Evolutionary conservation across 2,329 filamentous ascomycete genomes (phyloP).

Genomic region (Acrocalymma vagum): DNA sequence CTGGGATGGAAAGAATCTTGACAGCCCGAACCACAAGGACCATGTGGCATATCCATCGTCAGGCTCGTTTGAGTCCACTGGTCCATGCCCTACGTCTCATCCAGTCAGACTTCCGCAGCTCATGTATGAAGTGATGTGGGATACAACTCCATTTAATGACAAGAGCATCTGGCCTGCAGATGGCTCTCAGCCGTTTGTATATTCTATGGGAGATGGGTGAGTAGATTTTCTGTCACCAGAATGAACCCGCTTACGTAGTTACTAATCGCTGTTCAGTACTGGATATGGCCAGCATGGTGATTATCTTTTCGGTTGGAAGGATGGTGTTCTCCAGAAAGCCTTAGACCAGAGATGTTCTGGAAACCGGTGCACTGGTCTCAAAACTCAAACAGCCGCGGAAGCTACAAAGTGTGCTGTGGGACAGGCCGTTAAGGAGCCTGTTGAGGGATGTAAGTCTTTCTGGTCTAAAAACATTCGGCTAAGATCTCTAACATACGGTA

Average conservation of each 20-base stretch:
- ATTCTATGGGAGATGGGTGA: constrained; percentile 49
- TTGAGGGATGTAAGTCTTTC: constrained; percentile 30
- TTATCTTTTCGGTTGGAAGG: constrained; percentile 56
- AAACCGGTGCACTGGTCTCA: constrained; percentile 42
- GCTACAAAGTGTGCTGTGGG: constrained; percentile 24
- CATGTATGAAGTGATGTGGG: constrained; percentile 57
- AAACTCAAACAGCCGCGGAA: constrained; percentile 25
- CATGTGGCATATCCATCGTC: constrained; percentile 51
- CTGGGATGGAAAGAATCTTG: constrained; percentile 60
- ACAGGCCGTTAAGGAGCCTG: constrained; percentile 29
- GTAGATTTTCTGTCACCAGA: constrained; percentile 1
- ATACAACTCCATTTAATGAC: constrained; percentile 43
- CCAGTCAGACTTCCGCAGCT: constrained; percentile 57
- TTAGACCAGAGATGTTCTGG: constrained; percentile 46
- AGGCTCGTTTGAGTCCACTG: constrained; percentile 29
- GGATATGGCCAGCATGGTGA: constrained; percentile 36
- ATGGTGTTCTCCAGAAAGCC: constrained; percentile 55
- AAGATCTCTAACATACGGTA: no score
- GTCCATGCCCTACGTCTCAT: constrained; percentile 50
- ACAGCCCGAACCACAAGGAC: constrained; percentile 63
- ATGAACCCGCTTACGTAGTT: background rate
- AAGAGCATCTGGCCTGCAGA: constrained; percentile 31
- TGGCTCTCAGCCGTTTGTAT: constrained; percentile 34
- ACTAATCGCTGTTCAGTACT: constrained; percentile 18
- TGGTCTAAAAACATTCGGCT: no score